phyloP scores from a whole-genome alignment of 2,329 filamentous ascomycete species.

The Calonectria crousiana region DNA sequence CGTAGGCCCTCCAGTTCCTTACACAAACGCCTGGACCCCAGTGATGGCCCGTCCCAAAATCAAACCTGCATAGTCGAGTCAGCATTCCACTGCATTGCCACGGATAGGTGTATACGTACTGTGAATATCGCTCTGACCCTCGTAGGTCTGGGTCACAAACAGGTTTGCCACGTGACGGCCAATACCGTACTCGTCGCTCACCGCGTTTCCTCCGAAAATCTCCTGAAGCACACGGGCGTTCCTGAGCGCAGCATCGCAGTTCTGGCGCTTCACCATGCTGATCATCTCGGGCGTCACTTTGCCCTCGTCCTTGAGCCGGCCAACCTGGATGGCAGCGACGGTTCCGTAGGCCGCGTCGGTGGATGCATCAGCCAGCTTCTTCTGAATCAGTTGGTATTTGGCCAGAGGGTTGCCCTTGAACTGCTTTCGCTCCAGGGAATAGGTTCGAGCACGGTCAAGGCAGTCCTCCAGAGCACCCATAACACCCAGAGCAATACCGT shows the following conservation, averaged over 20 bases:
- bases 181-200: slow-evolving; percentile 96
- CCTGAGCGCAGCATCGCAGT: slow-evolving; percentile 89
- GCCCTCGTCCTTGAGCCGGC: slow-evolving; percentile 91
- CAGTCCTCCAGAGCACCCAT: slow-evolving; percentile 97
- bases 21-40: slow-evolving; percentile 84
- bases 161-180: slow-evolving; percentile 95
- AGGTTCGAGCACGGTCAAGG: slow-evolving; percentile 82
- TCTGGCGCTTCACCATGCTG: slow-evolving; percentile 95
- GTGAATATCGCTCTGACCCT: slow-evolving; percentile 98
- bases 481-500: slow-evolving; percentile 93
- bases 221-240: slow-evolving; percentile 89
- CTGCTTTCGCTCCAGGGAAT: slow-evolving; percentile 93
- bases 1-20: slow-evolving; percentile 28
- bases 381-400: slow-evolving; percentile 96
- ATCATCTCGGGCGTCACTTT: slow-evolving; percentile 96
- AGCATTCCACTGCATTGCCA: slow-evolving; percentile 12
- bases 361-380: slow-evolving; percentile 93
- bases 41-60: slow-evolving; percentile 78
- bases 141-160: slow-evolving; percentile 98
- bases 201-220: slow-evolving; percentile 97
- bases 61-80: slow-evolving; percentile 65
- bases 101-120: slow-evolving; percentile 67
- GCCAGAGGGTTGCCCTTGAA: slow-evolving; percentile 97
- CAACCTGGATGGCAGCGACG: slow-evolving; percentile 91
- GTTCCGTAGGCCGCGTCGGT: slow-evolving; percentile 94